Base-by-base conservation (phyloP, 371 early-diverging fungal genomes). In the Saksenaea vasiformis region DNA sequence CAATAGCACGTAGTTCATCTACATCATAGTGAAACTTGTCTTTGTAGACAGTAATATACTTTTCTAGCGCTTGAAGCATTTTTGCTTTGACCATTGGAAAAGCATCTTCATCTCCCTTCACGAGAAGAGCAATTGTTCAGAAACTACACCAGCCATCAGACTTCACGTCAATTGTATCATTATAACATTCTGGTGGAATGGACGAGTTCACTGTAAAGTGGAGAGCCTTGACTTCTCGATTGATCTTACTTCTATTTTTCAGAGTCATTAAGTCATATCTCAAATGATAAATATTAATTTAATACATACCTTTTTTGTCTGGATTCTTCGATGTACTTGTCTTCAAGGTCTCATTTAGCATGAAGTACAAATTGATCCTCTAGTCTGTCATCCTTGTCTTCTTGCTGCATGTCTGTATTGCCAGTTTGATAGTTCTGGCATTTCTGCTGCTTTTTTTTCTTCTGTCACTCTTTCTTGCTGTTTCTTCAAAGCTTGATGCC, bases 81-180 rank as follows among this genome's bases (percentile, higher is more conserved):
- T 47, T 22, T 47, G n/a, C 24, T 22, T 47, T 47, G 4, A 47
- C 47, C 3, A 47, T n/a, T 3, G 47, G 47, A 22, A 47, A 47
- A 5, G 47, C 47, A 22, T 47, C 47, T 11, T 56, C 39, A 1
- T 39, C 60, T n/a, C 26, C 66, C 31, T 44, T 56, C 5, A 56
- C 66, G 5, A 67, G 62, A 14, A 65, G 71, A 3, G 54, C 54
- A 47, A 47, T 47, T 5, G 47, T 24, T 22, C 22, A 22, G 24
- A 47, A 47, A 10, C 47, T 22, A 47, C 47, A 47, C 47, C 13
- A 47, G 4, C 47, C 22, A 47, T 47, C 47, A 22, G 47, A 22
- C 19, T 47, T n/a, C 19, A 47, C 22, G 22, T 47, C 47, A 47
- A 47, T 47, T 3, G 47, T 47, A 22, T 22, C 22, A 19, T 47